These are phyloP conservation scores for Naganishia liquefaciens DNA, from an alignment of 1,284 basidiomycete species.

Conservation along the genomic window DNA sequence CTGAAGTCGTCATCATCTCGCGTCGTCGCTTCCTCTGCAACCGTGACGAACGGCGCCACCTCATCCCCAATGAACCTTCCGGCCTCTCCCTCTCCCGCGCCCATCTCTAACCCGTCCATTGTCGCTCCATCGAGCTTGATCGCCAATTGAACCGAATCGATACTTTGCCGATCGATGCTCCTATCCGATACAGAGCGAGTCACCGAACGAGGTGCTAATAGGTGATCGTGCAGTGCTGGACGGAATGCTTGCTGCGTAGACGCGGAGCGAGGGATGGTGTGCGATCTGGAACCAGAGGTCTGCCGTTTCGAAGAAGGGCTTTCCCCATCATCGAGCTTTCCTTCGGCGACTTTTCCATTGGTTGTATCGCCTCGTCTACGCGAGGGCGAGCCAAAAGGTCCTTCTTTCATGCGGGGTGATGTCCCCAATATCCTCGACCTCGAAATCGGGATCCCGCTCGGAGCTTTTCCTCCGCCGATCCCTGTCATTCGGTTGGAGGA, in stretches of 20 bases:
- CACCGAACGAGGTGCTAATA: not conserved
- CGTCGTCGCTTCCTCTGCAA: not conserved
- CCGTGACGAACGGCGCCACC: constrained; percentile 4
- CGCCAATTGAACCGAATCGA: constrained; percentile 8
- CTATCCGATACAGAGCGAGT: constrained; percentile 4
- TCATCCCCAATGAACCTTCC: constrained; percentile 14
- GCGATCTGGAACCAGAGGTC: not conserved
- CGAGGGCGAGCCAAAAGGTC: not conserved
- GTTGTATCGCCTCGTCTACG: too few species aligned
- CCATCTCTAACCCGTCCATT: not conserved
- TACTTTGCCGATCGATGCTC: constrained; percentile 14
- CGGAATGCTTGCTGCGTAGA: not conserved
- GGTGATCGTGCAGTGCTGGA: not conserved
- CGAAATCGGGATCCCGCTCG: constrained; percentile 12
- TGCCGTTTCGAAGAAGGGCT: not conserved
- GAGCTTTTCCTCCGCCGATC: not conserved
- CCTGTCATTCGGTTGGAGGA: too few species aligned
- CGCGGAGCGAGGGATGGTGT: not conserved
- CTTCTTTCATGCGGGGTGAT: not conserved
- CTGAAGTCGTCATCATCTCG: not conserved
- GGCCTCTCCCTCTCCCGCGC: not conserved
- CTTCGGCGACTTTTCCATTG: too few species aligned
- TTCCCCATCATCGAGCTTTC: not conserved
- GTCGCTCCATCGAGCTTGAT: not conserved
- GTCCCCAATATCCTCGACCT: constrained; percentile 3